These are phyloP conservation scores for Dictyostelium discoideum DNA, from an alignment of 78 protist genomes.

Conservation along the genomic window dicty_2.7 NC_007089.4:3530001-3530500, in stretches of 20 bases:
- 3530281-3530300: too few relatives aligned
- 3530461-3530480: not conserved
- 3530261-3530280: too few relatives aligned
- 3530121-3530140: not conserved
- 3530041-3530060: not conserved
- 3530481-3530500: constrained; percentile 4
- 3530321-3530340: too few relatives aligned
- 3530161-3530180: not conserved
- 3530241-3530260: too few relatives aligned
- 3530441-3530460: not conserved
- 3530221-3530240: too few relatives aligned
- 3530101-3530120: not conserved
- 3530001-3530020: constrained; percentile 23
- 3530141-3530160: not conserved
- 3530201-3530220: too few relatives aligned
- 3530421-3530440: constrained; percentile 21
- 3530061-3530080: not conserved
- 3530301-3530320: too few relatives aligned
- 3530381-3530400: not conserved
- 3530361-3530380: not conserved
- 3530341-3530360: not conserved
- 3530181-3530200: not conserved
- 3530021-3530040: constrained; percentile 8
- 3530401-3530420: constrained; percentile 1
- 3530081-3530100: not conserved